A percentile compares a stretch with the other conserved stretches of the same genome.
These are phyloP conservation scores for Sporothrix protearum DNA, from an alignment of 2,329 filamentous ascomycete species.

Conservation along the genomic window DNA sequence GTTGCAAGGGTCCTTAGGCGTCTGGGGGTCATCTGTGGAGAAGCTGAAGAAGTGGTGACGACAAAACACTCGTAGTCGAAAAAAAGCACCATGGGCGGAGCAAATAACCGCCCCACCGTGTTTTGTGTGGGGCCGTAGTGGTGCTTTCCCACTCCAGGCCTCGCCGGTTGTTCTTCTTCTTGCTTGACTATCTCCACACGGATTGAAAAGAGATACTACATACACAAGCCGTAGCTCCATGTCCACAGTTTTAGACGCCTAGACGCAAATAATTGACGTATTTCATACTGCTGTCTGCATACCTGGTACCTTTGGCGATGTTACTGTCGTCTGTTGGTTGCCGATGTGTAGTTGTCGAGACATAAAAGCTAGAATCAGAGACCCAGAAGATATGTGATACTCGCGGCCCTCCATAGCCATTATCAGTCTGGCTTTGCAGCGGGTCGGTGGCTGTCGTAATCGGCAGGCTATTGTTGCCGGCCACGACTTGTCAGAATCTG, in stretches of 20 bases:
- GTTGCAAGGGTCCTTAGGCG: neutral
- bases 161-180: neutral
- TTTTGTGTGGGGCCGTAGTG: neutral
- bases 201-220: neutral
- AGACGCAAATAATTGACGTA: neutral
- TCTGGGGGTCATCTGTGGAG: slow-evolving; percentile 1
- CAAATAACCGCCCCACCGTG: slow-evolving; percentile 11
- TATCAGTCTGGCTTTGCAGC: neutral
- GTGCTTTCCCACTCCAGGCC: neutral
- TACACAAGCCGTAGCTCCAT: neutral
- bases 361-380: neutral
- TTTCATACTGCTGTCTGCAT: neutral
- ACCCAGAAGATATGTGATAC: neutral
- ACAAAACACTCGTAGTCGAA: neutral
- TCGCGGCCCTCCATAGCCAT: neutral
- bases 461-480: neutral
- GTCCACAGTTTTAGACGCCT: neutral
- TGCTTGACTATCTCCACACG: neutral
- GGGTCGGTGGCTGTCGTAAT: neutral
- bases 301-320: neutral
- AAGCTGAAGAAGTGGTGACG: slow-evolving; percentile 8
- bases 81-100: neutral
- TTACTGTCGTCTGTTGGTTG: neutral
- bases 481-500: neutral
- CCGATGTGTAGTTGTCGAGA: neutral